Evolutionary conservation across 306 rosid genomes (phyloP).

Genomic region (Vicia villosa): DNA sequence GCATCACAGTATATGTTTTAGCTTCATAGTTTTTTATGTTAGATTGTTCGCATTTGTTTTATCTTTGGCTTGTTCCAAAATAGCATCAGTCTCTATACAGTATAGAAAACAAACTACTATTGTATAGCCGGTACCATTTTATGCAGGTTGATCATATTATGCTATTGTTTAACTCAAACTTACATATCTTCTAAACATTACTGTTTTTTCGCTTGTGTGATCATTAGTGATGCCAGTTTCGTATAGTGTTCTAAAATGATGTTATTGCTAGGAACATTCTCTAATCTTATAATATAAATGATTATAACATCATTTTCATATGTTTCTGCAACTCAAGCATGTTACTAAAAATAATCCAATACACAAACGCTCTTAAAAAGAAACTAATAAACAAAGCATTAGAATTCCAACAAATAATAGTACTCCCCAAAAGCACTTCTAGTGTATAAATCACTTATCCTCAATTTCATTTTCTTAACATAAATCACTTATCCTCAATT

Average conservation of each 20-base stretch:
- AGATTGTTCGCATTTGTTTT: not conserved
- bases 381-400: no score
- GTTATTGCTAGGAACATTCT: constrained; percentile 14
- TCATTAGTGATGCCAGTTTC: constrained; percentile 5
- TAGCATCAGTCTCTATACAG: no score
- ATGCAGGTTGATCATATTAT: constrained; percentile 1
- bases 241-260: not conserved
- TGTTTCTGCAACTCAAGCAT: constrained; percentile 6
- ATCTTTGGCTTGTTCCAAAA: not conserved
- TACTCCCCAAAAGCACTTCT: no score
- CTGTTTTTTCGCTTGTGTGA: not conserved
- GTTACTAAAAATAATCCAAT: no score
- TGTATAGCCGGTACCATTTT: not conserved
- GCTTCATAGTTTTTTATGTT: constrained; percentile 1
- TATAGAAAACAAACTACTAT: no score
- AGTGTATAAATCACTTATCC: no score
- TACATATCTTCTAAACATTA: not conserved
- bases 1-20: not conserved
- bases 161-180: not conserved
- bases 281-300: not conserved
- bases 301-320: constrained; percentile 3
- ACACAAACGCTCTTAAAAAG: no score
- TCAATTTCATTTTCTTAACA: no score
- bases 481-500: no score
- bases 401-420: no score